Evolutionary conservation across 441 rosid species (phyloP), one percentile per base, ranked within the genome.

Genomic region (Iberis amara): DNA sequence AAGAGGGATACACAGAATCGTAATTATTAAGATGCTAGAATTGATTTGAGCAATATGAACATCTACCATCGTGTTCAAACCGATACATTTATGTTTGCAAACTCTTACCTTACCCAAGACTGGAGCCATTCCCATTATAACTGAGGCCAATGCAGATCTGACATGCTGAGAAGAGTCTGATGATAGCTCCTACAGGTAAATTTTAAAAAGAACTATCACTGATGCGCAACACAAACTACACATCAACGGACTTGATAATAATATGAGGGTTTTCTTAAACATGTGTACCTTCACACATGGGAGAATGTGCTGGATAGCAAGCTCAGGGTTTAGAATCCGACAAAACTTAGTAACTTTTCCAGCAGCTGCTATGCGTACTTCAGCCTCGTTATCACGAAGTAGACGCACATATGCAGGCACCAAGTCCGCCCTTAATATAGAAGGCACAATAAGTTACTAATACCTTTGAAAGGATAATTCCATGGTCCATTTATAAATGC

Each of bases 101-200:
- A 21, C 41, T 61, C 66, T 64, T 73, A 86, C 97, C 86, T 89
- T 89, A 28, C 97, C 97, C 27, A 89, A 55, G 56, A 86, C 79
- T 15, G 95, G 89, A 46, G 97, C 95, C 95, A 86, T 89, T 55
- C 97, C 97, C 95, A 86, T 89, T 61, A 89, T 82, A 37, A 89
- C 97, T 6, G 95, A 89, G 59, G 97, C 97, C 75, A 89, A 71
- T 59, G 95, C 97, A 54, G 97, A 89, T 27, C 97, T 89, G 28
- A 89, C 97, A 63, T 86, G 97, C 66, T 86, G 97, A 37, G 95
- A 89, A 52, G 95, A 83, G 77, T 89, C 97, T n/a, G 94, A 67
- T n/a, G 97, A 84, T 57, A 89, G 60, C 52, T 89, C 97, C 97
- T 86, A 57, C 43, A 68, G 21, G 45, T 11, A 28, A n/a, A 40